Evolutionary conservation across 2,329 filamentous ascomycete species (phyloP), one percentile per base, ranked within the genome.

Genomic region (Colletotrichum plurivorum): DNA sequence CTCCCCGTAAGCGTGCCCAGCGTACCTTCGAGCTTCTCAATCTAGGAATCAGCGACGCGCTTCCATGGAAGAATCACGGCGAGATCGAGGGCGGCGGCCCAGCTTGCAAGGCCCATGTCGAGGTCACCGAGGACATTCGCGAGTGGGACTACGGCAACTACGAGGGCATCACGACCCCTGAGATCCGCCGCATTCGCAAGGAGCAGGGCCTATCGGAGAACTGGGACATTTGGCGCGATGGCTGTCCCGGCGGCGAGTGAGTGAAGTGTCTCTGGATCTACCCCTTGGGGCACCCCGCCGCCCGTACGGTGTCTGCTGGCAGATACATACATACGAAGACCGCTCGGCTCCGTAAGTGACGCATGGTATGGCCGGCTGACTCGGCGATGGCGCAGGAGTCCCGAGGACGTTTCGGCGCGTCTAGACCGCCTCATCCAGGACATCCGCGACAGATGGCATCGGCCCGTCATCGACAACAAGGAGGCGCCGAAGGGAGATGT

Each of bases 171-270:
- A 94, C 92, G 43, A 91, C 87, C 71, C 81, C 85, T 16, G 85
- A 94, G 73, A 97, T 97, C 76, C 84, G 88, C 58, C 84, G 85
- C 60, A 75, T 82, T 73, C 87, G 88, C 58, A 84, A 81, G 69
- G 83, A 86, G 74, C 83, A 89, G 67, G 93, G 92, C 8, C 82
- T 87, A 20, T 73, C 83, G 48, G 85, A 83, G 4, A 78, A 81
- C 25, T 97, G 94, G 94, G 92, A 96, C 81, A 97, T 97, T 72
- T 97, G 94, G 94, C 85, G 84, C n/a, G 94, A 97, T 77, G 94
- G 94, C 0, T 97, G 94, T 80, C 92, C 92, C 1, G 93, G 91
- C 3, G 94, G 94, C 78, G 94, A 97, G 91, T 93, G 81, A 79
- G 89, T 86, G 31, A 36, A n/a, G 12, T 45, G 5, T 22, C 39